Base-by-base conservation (phyloP, 2,329 filamentous ascomycete species). In the Bipolaris victoriae region DNA sequence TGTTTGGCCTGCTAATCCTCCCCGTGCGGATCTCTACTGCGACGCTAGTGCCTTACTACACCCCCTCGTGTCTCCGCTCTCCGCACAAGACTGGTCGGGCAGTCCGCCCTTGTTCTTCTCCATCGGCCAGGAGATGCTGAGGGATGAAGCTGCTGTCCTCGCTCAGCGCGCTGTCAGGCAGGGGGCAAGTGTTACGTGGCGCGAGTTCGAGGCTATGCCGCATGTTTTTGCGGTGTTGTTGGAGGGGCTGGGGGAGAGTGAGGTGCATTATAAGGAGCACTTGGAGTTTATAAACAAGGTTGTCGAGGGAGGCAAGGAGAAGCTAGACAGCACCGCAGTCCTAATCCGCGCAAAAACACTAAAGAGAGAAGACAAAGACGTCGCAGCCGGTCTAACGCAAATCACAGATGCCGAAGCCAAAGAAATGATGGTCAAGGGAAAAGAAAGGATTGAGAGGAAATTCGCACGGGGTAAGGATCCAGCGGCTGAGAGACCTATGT, bases 191-290 rank as follows among this genome's bases (percentile, higher is more conserved):
- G 84, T 93, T 0, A 80, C 85, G 3, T 89, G 87, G 67, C 86
- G 90, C 71, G 85, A 91, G 76, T 95, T 87, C 71, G 88, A 92
- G 72, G 88, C 86, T 3, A 94, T 94, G 90, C 90, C 91, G 52
- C 90, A 93, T 76, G 86, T 85, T 64, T 94, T 83, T 63, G 75
- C 69, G 0, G 75, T 81, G 75, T 57, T 82, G 53, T 57, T 82
- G 3, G 78, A 79, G n/a, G 55, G 62, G 1, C 52, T 75, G 2
- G 47, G 61, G 3, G 73, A 61, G 0, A 64, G 70, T 6, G 56
- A 67, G 6, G 60, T 75, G 51, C 78, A 77, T 67, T 64, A 79
- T 18, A 67, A 65, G 6, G 74, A 74, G 43, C 79, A 74, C 67
- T 76, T 70, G 0, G 60, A 61, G 48, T 77, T 76, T 48, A 74